A percentile compares a stretch with the other conserved stretches of the same genome.
Evolutionary conservation across 495 filamentous ascomycete genomes (phyloP).

Genomic region (Pyrenula massariospora): DNA sequence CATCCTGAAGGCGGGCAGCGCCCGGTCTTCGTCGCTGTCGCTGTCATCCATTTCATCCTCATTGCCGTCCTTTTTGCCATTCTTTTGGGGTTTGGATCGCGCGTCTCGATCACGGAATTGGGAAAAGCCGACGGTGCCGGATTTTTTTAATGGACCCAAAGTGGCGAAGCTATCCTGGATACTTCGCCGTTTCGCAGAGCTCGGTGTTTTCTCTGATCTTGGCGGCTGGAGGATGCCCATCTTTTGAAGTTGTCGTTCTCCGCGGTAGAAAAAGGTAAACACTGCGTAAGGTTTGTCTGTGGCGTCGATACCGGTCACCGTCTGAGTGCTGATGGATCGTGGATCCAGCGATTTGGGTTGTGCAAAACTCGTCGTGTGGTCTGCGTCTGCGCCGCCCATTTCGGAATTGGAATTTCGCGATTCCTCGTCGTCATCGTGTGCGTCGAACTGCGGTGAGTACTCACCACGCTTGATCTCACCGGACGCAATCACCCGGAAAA

Average conservation of each 20-base stretch:
- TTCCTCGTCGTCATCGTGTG: constrained; percentile 83
- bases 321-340: constrained; percentile 95
- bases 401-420: constrained; percentile 28
- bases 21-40: constrained; percentile 51
- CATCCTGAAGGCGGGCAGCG: constrained; percentile 44
- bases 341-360: constrained; percentile 95
- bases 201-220: constrained; percentile 45
- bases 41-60: constrained; percentile 61
- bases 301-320: constrained; percentile 94
- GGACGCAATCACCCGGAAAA: constrained; percentile 90
- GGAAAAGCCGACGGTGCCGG: constrained; percentile 78
- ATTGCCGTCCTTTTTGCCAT: constrained; percentile 32
- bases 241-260: constrained; percentile 87
- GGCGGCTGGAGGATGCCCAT: constrained; percentile 70
- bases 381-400: constrained; percentile 52
- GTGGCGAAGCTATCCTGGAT: constrained; percentile 70
- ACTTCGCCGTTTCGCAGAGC: constrained; percentile 58
- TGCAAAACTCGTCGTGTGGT: constrained; percentile 97
- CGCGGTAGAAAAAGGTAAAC: constrained; percentile 97
- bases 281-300: constrained; percentile 91
- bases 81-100: constrained; percentile 34
- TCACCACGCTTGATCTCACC: constrained; percentile 95
- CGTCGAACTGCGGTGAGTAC: constrained; percentile 96
- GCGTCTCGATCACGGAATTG: constrained; percentile 65
- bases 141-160: constrained; percentile 71